Evolutionary conservation across 208 protist genomes (phyloP).

Genomic region (Spongospora subterranea): DNA sequence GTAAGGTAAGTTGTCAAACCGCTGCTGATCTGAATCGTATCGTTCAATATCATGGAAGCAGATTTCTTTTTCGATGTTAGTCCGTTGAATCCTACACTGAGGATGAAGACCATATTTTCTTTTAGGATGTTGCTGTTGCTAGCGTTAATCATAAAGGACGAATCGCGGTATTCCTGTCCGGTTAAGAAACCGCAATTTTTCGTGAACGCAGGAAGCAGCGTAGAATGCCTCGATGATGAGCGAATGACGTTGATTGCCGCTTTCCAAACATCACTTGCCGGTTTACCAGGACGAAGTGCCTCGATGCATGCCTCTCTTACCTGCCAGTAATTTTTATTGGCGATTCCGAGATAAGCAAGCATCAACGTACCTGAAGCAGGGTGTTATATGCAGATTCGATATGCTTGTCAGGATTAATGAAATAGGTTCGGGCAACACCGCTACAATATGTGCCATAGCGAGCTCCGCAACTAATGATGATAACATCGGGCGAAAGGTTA

Average conservation of each 20-base stretch:
- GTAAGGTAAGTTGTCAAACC: slow-evolving; percentile 11
- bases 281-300: slow-evolving; percentile 60
- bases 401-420: slow-evolving; percentile 76
- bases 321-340: background rate
- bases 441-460: slow-evolving; percentile 77
- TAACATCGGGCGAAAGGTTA: slow-evolving; percentile 72
- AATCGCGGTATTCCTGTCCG: slow-evolving; percentile 77
- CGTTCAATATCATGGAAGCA: slow-evolving; percentile 70
- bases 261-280: slow-evolving; percentile 59
- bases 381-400: slow-evolving; percentile 70
- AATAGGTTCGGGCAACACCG: slow-evolving; percentile 78
- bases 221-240: background rate
- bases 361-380: slow-evolving; percentile 61
- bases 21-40: slow-evolving; percentile 72
- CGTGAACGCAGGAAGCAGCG: background rate
- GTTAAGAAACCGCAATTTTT: slow-evolving; percentile 63
- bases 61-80: slow-evolving; percentile 42
- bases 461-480: slow-evolving; percentile 72
- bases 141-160: slow-evolving; percentile 64
- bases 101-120: slow-evolving; percentile 69
- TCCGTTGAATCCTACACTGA: slow-evolving; percentile 64
- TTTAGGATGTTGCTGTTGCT: slow-evolving; percentile 66
- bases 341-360: too few relatives aligned
- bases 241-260: slow-evolving; percentile 60
- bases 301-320: slow-evolving; percentile 66